These are phyloP conservation scores for Cucumis melo DNA, from an alignment of 306 rosid genomes.

Conservation along the genomic window DNA sequence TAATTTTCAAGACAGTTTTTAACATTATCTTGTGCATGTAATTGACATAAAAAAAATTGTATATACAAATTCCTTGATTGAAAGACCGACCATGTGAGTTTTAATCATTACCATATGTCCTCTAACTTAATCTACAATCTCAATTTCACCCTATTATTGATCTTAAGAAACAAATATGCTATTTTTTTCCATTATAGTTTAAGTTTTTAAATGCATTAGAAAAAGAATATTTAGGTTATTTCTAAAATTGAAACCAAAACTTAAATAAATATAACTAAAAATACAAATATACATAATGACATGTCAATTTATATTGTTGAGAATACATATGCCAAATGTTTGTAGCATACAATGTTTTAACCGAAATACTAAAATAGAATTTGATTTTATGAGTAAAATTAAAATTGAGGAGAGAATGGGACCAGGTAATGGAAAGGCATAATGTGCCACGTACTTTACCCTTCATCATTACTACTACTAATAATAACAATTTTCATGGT, in stretches of 20 bases:
- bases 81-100: too few species aligned
- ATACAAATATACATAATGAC: neutral
- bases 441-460: neutral
- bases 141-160: too few species aligned
- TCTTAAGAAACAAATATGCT: too few species aligned
- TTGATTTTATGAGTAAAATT: neutral
- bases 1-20: too few species aligned
- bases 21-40: too few species aligned
- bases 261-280: neutral
- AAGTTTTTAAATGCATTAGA: too few species aligned
- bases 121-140: too few species aligned
- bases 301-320: neutral
- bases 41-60: too few species aligned
- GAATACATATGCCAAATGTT: neutral
- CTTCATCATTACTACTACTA: neutral
- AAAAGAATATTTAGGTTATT: too few species aligned
- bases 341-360: neutral
- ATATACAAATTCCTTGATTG: too few species aligned
- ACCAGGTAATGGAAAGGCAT: neutral
- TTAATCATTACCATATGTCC: too few species aligned
- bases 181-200: too few species aligned
- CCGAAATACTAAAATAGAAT: neutral
- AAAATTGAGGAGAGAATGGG: neutral
- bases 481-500: neutral
- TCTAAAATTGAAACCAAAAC: neutral